phyloP scores from a whole-genome alignment of 768 basidiomycete species.

The Roridomyces roridus region DNA sequence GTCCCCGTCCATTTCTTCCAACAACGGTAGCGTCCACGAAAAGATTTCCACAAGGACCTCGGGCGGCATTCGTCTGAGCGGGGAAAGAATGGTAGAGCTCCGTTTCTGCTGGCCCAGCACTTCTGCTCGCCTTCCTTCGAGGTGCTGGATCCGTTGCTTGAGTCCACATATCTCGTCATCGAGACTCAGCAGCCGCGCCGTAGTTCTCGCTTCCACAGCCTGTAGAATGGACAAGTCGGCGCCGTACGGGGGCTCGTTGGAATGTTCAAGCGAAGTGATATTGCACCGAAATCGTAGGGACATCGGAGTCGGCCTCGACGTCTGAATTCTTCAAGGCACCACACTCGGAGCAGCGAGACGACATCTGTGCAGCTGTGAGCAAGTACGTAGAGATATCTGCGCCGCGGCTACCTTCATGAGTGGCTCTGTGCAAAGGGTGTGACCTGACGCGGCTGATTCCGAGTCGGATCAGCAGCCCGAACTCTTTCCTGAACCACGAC shows the following conservation, averaged over 20 bases:
- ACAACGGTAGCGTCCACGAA: neutral
- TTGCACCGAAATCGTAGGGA: neutral
- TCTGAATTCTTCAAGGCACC: too few species aligned
- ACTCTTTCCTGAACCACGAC: too few species aligned
- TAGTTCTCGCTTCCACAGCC: neutral
- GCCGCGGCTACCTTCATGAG: too few species aligned
- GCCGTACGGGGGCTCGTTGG: neutral
- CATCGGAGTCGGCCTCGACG: neutral
- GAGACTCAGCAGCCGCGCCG: neutral
- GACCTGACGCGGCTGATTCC: too few species aligned
- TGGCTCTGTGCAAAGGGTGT: too few species aligned
- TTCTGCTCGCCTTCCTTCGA: neutral
- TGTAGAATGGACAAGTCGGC: neutral
- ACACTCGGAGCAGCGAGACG: too few species aligned
- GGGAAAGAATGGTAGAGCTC: neutral
- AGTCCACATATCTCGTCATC: neutral
- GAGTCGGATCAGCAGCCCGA: too few species aligned
- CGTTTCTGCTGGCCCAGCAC: neutral
- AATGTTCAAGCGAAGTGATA: neutral
- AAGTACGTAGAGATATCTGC: too few species aligned
- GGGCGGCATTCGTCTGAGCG: conserved; percentile 10
- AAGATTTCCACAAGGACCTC: conserved; percentile 13
- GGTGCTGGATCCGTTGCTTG: neutral
- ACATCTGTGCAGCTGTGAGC: too few species aligned
- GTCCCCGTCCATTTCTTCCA: neutral